phyloP scores from a whole-genome alignment of 1,139 yeast species.

The Petasospora fabianii region DNA sequence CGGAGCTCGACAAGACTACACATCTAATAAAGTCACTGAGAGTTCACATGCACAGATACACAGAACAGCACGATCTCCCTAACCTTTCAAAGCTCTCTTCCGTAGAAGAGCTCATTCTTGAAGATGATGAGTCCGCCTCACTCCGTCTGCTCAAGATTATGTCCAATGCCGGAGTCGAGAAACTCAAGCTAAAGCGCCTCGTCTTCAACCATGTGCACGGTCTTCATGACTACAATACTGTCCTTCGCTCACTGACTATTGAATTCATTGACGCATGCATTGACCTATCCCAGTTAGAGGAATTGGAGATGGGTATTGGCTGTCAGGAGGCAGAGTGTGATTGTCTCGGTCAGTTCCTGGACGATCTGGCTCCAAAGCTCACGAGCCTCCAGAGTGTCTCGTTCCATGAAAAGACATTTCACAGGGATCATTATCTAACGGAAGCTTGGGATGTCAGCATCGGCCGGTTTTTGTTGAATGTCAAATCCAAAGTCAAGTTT shows the following conservation, averaged over 20 bases:
- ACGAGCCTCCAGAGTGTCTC: constrained; percentile 37
- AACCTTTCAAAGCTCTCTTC: constrained; percentile 7
- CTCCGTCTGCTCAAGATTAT: constrained; percentile 32
- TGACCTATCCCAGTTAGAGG: constrained; percentile 29
- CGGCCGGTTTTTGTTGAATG: constrained; percentile 39
- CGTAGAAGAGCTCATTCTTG: constrained; percentile 14
- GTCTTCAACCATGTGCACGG: constrained; percentile 42
- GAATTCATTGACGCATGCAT: constrained; percentile 29
- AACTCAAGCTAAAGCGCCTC: constrained; percentile 28
- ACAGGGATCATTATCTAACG: constrained; percentile 44
- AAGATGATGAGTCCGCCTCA: constrained; percentile 36
- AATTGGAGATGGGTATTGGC: constrained; percentile 40
- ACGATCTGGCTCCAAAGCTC: constrained; percentile 30
- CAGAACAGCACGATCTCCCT: constrained; percentile 7
- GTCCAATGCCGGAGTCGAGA: constrained; percentile 20
- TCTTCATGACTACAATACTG: constrained; percentile 33
- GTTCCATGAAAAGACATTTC: constrained; percentile 43
- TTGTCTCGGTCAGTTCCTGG: constrained; percentile 41
- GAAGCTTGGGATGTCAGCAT: constrained; percentile 56
- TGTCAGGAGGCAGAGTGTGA: constrained; percentile 44
- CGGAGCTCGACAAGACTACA: constrained; percentile 1
- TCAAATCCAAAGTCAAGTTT: constrained; percentile 32
- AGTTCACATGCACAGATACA: constrained; percentile 10
- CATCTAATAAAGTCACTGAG: constrained; percentile 6
- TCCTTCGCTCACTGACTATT: constrained; percentile 29